phyloP scores from a whole-genome alignment of 2,329 filamentous ascomycete species.

The Purpureocillium takamizusanense region DNA sequence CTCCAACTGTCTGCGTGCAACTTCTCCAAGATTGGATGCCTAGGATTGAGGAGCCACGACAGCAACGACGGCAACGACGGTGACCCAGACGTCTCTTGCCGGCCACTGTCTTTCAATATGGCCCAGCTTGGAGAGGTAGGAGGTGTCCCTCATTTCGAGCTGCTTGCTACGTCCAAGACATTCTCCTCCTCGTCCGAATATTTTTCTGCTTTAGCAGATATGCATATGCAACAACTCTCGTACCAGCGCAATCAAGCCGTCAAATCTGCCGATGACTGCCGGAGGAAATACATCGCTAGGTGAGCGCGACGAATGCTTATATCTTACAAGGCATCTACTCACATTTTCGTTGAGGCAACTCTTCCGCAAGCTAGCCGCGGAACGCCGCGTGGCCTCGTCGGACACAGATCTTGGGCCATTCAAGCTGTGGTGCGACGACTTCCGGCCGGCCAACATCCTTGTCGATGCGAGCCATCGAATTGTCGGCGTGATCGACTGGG shows the following conservation, averaged over 20 bases:
- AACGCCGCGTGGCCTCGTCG: conserved; percentile 9
- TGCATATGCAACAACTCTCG: conserved; percentile 26
- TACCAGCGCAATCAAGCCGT: conserved; percentile 29
- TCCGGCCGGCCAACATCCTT: conserved; percentile 22
- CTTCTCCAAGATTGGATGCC: conserved; percentile 27
- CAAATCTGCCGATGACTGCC: conserved; percentile 23
- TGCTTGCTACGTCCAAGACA: background rate
- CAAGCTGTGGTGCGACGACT: conserved; percentile 19
- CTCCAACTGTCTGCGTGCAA: conserved; percentile 26
- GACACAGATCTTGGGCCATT: conserved; percentile 11
- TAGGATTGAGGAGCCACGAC: conserved; percentile 11
- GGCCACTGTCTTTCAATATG: conserved; percentile 1
- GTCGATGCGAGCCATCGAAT: conserved; percentile 16
- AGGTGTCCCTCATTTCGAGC: conserved; percentile 1
- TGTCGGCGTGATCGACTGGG: conserved; percentile 29
- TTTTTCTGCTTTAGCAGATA: conserved; percentile 24
- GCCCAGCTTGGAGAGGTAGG: background rate
- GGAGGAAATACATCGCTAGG: conserved; percentile 29
- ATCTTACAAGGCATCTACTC: background rate
- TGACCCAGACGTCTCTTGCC: conserved; percentile 2
- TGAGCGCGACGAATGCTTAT: conserved; percentile 6
- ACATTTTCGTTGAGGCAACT: conserved; percentile 8
- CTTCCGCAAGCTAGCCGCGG: conserved; percentile 20
- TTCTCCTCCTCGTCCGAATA: conserved; percentile 14
- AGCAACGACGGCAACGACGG: conserved; percentile 10